These are phyloP conservation scores for Pseudogymnoascus verrucosus DNA, from an alignment of 2,329 filamentous ascomycete genomes.

Conservation along the genomic window DNA sequence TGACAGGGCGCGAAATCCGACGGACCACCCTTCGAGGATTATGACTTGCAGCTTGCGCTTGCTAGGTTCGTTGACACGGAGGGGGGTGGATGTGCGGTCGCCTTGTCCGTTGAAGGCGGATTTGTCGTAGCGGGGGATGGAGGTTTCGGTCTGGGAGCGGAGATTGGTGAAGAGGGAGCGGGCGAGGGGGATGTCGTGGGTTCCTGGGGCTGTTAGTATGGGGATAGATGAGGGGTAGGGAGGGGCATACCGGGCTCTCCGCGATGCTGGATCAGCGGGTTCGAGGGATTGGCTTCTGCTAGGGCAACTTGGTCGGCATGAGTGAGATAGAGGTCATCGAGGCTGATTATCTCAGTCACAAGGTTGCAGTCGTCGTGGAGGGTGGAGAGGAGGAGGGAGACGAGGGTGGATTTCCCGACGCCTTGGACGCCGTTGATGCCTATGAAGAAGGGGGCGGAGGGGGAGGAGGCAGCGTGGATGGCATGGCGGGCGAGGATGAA, in stretches of 20 bases:
- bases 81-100: constrained; percentile 52
- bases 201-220: constrained; percentile 27
- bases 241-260: constrained; percentile 48
- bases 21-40: constrained; percentile 67
- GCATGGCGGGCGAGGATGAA: constrained; percentile 61
- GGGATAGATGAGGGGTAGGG: neutral
- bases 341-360: constrained; percentile 49
- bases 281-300: constrained; percentile 43
- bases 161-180: constrained; percentile 45
- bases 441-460: constrained; percentile 62
- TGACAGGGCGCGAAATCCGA: constrained; percentile 54
- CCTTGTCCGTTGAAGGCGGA: constrained; percentile 54
- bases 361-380: constrained; percentile 45
- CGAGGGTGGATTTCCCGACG: constrained; percentile 85
- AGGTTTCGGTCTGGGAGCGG: constrained; percentile 35
- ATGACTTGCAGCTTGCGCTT: constrained; percentile 38
- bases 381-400: constrained; percentile 52
- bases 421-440: constrained; percentile 90
- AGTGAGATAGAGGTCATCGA: constrained; percentile 64
- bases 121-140: constrained; percentile 61
- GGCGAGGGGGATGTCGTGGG: constrained; percentile 56
- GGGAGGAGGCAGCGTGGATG: constrained; percentile 35
- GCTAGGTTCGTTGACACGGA: constrained; percentile 31
- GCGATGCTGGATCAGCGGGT: constrained; percentile 56
- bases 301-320: constrained; percentile 48